Conservation (phyloP, 2,329 filamentous ascomycete genomes). For the Calonectria crousiana region DNA sequence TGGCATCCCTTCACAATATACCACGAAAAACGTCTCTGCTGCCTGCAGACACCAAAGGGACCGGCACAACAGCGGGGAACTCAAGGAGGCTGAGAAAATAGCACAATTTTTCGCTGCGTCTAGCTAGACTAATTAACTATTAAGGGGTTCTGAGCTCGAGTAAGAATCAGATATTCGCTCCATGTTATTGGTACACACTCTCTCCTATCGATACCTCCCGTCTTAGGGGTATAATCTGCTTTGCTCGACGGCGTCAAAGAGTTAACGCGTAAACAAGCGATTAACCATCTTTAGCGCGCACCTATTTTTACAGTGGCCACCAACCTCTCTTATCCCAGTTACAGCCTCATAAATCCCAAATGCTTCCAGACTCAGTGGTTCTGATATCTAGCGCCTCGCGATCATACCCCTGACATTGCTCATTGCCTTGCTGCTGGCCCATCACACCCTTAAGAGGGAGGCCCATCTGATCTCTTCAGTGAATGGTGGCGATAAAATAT, state of each 20-base stretch:
- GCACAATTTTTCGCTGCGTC: background rate
- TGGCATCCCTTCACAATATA: background rate
- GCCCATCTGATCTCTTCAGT: constrained; percentile 26
- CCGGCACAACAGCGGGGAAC: background rate
- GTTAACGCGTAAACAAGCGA: constrained; percentile 49
- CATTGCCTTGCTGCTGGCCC: background rate
- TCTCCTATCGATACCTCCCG: background rate
- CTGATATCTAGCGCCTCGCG: constrained; percentile 29
- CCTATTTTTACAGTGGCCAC: constrained; percentile 26
- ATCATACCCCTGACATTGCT: constrained; percentile 38
- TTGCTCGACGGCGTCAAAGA: constrained; percentile 18
- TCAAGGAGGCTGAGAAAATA: background rate
- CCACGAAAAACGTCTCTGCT: background rate
- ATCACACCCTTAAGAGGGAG: background rate
- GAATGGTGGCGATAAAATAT: constrained; percentile 40
- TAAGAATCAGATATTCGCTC: background rate
- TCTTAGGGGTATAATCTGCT: constrained; percentile 5
- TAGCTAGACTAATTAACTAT: background rate
- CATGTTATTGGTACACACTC: background rate
- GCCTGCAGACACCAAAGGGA: background rate
- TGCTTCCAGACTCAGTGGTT: constrained; percentile 32
- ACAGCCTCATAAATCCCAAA: constrained; percentile 42
- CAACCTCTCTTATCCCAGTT: constrained; percentile 33
- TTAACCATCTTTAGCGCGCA: constrained; percentile 50
- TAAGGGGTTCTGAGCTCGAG: background rate